Base-by-base conservation (phyloP, 2,329 filamentous ascomycete genomes). In the Pyrenophora teres region DNA sequence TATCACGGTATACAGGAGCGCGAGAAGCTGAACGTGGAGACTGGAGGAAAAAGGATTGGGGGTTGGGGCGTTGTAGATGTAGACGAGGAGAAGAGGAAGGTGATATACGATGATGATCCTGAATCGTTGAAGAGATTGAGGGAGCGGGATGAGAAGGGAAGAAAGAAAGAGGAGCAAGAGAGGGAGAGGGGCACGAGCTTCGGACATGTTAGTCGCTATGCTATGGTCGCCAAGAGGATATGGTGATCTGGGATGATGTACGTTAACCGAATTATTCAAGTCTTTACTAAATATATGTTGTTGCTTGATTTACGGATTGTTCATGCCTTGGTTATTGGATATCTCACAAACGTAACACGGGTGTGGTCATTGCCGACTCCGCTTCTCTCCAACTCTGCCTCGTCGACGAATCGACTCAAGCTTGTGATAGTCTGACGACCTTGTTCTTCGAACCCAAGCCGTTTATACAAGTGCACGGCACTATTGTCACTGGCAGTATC, bases 211-310 rank as follows among this genome's bases (percentile, higher is more conserved):
- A 85, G 81, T 63, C 82, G 94, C 64, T 99, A 97, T 77, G 91
- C 92, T 70, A 97, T 97, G 94, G 87, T 92, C 64, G 90, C 91
- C 0, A 97, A 97, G 81, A 83, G 94, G 70, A 99, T 99, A 64
- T 99, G 94, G 94, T 97, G 76, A n/a, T n/a, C n/a, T n/a, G n/a
- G n/a, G n/a, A n/a, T n/a, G n/a, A n/a, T n/a, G n/a, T n/a, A n/a
- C n/a, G n/a, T n/a, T 9, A 13, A 30, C 4, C 12, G 10, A 30
- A 9, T 12, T 30, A 4, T 30, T 2, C 10, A 30, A 30, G 9
- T 13, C 12, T 6, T 9, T 12, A 30, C 10, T 9, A 30, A 10
- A 30, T 30, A 30, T 6, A 30, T 12, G 2, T 12, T 30, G 3
- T 30, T 30, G 12, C 27, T 12, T 30, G 19, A 19, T 19, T 19